Base-by-base conservation (phyloP, 1,284 basidiomycete genomes). In the Boletus mariae region DNA sequence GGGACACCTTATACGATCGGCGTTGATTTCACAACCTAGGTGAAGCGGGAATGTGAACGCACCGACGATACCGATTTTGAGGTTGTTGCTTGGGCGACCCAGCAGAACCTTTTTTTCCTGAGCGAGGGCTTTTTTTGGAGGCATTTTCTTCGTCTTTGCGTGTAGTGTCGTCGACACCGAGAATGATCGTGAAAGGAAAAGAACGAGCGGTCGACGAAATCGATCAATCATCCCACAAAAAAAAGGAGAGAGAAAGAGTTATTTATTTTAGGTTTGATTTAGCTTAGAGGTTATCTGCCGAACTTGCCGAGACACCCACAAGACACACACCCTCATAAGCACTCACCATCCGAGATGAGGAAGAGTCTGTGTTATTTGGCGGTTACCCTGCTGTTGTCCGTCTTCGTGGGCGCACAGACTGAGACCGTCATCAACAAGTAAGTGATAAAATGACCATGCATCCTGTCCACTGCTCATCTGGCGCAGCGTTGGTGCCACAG, bases 1-100 rank as follows among this genome's bases (percentile, higher is more conserved):
- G 94, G 94, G 43, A 98, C 72, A 69, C 94, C 90, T 90, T 51
- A 45, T 56, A 42, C 41, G 20, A 59, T 57, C 49, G 38, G 26
- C 25, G 41, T 51, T 51, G 53, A 62, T 44, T 59, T 46, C 58
- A 52, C 51, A 49, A 53, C 32, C 9, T 49, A 49, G 23, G 60
- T 51, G 58, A 15, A 12, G 7, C 48, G 46, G 57, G 51, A 57
- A 43, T 34, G 47, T 57, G 47, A 61, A 64, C 73, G 82, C 85
- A 90, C 92, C 94, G 77, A 98, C 94, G 80, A 98, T 96, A 72
- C 94, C 94, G 66, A 96, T 91, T 82, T 94, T 90, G 61, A 91
- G 78, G 77, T 97, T 97, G 77, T 98, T 98, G 58, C 90, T 81
- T 38, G 95, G 94, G 58, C 94, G 78, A 45, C 94, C 94, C 45